These are phyloP conservation scores for Phytopythium cucurbitacearum DNA, from an alignment of 352 stramenopile genomes.

Conservation along the genomic window DNA sequence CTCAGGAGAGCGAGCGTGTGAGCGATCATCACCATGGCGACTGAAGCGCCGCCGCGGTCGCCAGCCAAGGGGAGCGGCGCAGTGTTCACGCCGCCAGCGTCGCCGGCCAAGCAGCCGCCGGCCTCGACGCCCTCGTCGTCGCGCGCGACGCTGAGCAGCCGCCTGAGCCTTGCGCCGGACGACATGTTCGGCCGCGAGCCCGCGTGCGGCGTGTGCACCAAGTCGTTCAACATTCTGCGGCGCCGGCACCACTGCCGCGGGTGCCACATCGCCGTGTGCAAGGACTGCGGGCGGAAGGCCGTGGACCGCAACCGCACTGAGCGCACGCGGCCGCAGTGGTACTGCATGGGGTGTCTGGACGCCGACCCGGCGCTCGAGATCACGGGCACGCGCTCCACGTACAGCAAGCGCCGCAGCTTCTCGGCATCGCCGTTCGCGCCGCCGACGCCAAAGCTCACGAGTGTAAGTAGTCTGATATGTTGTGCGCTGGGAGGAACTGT, in stretches of 20 bases:
- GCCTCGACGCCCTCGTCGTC: conserved; percentile 10
- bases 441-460: conserved; percentile 33
- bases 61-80: conserved; percentile 17
- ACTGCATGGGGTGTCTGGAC: conserved; percentile 67
- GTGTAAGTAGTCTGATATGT: conserved; percentile 24
- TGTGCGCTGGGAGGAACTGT: neutral
- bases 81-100: conserved; percentile 9
- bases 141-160: conserved; percentile 27
- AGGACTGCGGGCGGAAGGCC: conserved; percentile 78
- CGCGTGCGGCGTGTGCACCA: conserved; percentile 66
- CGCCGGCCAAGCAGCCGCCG: conserved; percentile 9
- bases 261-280: conserved; percentile 82
- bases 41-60: neutral
- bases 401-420: conserved; percentile 65
- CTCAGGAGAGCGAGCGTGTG: neutral
- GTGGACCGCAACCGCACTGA: conserved; percentile 58
- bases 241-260: conserved; percentile 82
- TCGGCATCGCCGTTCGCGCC: conserved; percentile 35
- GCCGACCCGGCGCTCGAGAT: conserved; percentile 67
- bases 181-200: conserved; percentile 68
- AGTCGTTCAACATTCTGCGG: conserved; percentile 78
- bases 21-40: conserved; percentile 1
- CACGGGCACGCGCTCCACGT: conserved; percentile 33
- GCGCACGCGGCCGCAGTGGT: conserved; percentile 66
- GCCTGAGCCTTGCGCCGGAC: conserved; percentile 33